Conservation (phyloP, 192 early-diverging fungal genomes). For the Linnemannia hyalina region DNA sequence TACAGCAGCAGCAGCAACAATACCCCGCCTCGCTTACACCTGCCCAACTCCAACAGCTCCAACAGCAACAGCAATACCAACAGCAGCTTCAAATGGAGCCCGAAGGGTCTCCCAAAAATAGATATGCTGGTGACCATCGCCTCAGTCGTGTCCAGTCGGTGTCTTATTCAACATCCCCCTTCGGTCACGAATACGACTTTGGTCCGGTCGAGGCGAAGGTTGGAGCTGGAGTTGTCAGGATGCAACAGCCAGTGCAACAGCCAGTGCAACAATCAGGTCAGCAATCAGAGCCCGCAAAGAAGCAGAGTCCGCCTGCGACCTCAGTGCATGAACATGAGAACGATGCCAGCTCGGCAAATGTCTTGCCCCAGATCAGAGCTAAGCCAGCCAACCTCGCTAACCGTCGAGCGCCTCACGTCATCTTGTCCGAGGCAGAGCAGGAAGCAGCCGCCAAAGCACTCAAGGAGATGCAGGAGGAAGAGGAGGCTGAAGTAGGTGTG, state of each 20-base stretch:
- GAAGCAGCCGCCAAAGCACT: conserved; percentile 3
- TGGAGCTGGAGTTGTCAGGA: not conserved
- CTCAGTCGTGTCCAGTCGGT: not conserved
- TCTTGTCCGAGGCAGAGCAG: conserved; percentile 24
- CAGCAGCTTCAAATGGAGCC: conserved; percentile 13
- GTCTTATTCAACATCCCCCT: conserved; percentile 25
- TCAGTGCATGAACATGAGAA: conserved; percentile 6
- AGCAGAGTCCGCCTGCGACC: not conserved
- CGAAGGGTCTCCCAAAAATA: conserved; percentile 10
- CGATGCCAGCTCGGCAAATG: conserved; percentile 13
- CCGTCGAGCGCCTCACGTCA: conserved; percentile 37
- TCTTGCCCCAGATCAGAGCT: conserved; percentile 49
- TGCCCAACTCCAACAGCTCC: conserved; percentile 8
- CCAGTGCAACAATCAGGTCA: not conserved
- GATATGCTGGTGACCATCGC: conserved; percentile 17
- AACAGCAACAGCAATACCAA: conserved; percentile 22
- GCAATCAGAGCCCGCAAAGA: not conserved
- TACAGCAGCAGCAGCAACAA: conserved; percentile 32
- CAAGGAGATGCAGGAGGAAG: conserved; percentile 1
- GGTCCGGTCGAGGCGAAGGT: not conserved
- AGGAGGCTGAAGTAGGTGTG: conserved; percentile 1
- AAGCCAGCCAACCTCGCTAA: conserved; percentile 29
- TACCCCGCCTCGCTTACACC: conserved; percentile 2
- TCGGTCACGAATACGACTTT: conserved; percentile 28
- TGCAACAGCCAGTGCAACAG: not conserved